Percentiles rank a stretch among this genome's conserved stretches.
Evolutionary conservation across 164 flowering plant species (phyloP).

Genomic region (Platanus orientalis): DNA sequence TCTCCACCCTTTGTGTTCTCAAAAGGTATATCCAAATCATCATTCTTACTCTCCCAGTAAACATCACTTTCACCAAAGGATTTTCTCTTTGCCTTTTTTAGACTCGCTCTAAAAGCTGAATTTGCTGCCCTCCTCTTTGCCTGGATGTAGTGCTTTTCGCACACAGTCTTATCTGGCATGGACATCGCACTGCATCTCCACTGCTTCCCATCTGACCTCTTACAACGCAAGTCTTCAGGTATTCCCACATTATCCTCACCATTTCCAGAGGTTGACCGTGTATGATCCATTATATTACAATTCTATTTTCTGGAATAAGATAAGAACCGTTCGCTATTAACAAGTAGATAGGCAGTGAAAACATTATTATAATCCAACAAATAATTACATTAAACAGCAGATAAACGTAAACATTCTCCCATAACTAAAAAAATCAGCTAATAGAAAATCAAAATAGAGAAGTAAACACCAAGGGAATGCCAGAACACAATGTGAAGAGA

Average conservation of each 20-base stretch:
- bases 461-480: too few relatives aligned
- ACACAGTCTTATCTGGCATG: conserved; percentile 96
- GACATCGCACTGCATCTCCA: conserved; percentile 98
- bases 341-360: too few relatives aligned
- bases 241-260: conserved; percentile 75
- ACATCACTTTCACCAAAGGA: conserved; percentile 50
- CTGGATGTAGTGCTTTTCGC: conserved; percentile 93
- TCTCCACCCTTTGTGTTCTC: conserved; percentile 34
- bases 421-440: too few relatives aligned
- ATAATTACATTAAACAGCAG: too few relatives aligned
- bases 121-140: conserved; percentile 97
- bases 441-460: too few relatives aligned
- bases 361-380: too few relatives aligned
- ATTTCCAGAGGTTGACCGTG: conserved; percentile 41
- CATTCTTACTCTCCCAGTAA: conserved; percentile 62
- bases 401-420: too few relatives aligned
- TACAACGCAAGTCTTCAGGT: conserved; percentile 93
- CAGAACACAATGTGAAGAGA: too few relatives aligned
- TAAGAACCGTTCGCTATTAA: too few relatives aligned
- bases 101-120: conserved; percentile 77
- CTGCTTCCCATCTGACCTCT: conserved; percentile 95
- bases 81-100: conserved; percentile 74
- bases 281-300: conserved; percentile 44
- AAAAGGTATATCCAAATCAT: conserved; percentile 58
- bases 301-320: too few relatives aligned